Conservation (phyloP, 768 basidiomycete species). For the Polyporus arcularius region DNA sequence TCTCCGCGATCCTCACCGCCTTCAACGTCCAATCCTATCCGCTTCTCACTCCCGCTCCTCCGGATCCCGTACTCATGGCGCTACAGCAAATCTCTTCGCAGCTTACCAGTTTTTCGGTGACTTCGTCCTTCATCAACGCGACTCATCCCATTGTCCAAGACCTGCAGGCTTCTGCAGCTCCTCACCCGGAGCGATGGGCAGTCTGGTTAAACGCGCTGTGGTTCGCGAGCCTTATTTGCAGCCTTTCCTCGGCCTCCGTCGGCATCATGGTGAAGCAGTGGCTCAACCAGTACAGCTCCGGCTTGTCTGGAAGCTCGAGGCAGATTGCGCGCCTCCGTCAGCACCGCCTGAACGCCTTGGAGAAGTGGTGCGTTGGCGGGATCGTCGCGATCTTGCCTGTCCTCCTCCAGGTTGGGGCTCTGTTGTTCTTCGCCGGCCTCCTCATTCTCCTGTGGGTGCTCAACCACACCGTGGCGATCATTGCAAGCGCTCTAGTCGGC, state of each 20-base stretch:
- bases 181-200: background rate
- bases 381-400: slow-evolving; percentile 9
- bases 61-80: background rate
- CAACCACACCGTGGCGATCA: slow-evolving; percentile 8
- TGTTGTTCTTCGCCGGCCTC: slow-evolving; percentile 16
- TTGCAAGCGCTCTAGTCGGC: slow-evolving; percentile 3
- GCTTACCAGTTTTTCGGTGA: slow-evolving; percentile 1
- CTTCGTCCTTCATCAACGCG: background rate
- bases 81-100: slow-evolving; percentile 1
- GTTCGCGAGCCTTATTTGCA: slow-evolving; percentile 16
- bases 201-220: slow-evolving; percentile 17
- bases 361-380: slow-evolving; percentile 17
- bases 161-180: background rate
- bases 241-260: slow-evolving; percentile 12
- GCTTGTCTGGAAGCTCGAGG: slow-evolving; percentile 16
- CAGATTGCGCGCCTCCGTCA: slow-evolving; percentile 18
- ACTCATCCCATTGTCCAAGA: background rate
- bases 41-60: background rate
- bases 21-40: slow-evolving; percentile 7
- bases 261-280: slow-evolving; percentile 19
- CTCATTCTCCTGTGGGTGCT: slow-evolving; percentile 22
- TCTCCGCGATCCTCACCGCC: slow-evolving; percentile 3
- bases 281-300: slow-evolving; percentile 16
- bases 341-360: slow-evolving; percentile 18
- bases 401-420: slow-evolving; percentile 12